Conservation (phyloP, 1,284 basidiomycete genomes). For the Fomitopsis palustris region DNA sequence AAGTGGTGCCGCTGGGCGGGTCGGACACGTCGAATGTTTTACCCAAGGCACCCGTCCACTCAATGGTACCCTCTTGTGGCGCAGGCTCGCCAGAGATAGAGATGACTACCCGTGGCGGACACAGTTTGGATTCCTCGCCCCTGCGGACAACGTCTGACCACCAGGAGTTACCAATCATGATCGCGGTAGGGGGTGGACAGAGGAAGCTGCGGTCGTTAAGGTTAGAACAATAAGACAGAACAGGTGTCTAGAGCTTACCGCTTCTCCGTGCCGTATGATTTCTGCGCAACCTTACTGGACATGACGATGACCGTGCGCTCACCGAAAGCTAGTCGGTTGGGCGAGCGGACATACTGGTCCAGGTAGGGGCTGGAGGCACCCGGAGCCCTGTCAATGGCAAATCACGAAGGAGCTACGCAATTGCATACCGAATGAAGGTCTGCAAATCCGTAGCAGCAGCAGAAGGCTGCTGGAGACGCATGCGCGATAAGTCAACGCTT, state of each 20-base stretch:
- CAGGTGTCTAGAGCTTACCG: slow-evolving; percentile 43
- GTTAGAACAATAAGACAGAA: background rate
- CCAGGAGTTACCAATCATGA: slow-evolving; percentile 94
- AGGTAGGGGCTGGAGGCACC: slow-evolving; percentile 57
- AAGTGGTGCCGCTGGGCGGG: slow-evolving; percentile 75
- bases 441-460: slow-evolving; percentile 68
- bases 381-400: slow-evolving; percentile 15
- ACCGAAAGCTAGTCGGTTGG: slow-evolving; percentile 86
- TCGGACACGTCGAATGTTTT: slow-evolving; percentile 81
- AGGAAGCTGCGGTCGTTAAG: slow-evolving; percentile 60
- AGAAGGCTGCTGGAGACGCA: slow-evolving; percentile 48
- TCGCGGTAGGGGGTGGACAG: slow-evolving; percentile 93
- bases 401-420: slow-evolving; percentile 14
- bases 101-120: slow-evolving; percentile 82
- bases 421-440: slow-evolving; percentile 70
- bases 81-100: slow-evolving; percentile 89
- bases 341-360: slow-evolving; percentile 80
- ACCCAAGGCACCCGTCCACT: slow-evolving; percentile 82
- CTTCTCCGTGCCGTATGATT: slow-evolving; percentile 96
- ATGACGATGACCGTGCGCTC: slow-evolving; percentile 94
- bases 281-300: slow-evolving; percentile 96
- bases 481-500: slow-evolving; percentile 55
- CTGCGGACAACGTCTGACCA: slow-evolving; percentile 76
- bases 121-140: slow-evolving; percentile 70
- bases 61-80: slow-evolving; percentile 78